Conservation (phyloP, 148 eudicot genomes). For the Polygonum aviculare region DNA sequence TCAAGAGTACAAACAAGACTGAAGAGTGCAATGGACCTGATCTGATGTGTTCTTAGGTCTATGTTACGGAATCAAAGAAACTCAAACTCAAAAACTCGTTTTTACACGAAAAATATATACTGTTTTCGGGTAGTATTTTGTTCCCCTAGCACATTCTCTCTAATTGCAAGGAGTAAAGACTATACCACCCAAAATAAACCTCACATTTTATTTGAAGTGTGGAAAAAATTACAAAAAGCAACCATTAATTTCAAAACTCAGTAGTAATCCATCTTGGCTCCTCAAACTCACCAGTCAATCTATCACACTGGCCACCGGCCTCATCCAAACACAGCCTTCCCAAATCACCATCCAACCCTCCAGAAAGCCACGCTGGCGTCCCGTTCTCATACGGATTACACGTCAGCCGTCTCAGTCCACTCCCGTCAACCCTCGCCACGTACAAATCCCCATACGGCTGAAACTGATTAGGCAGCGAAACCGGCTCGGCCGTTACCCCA, state of each 20-base stretch:
- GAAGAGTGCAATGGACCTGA: no score
- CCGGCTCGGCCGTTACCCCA: conserved; percentile 70
- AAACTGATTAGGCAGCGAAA: conserved; percentile 68
- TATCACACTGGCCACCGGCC: conserved; percentile 22
- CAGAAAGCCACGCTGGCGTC: conserved; percentile 66
- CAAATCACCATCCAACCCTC: conserved; percentile 12
- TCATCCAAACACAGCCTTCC: conserved; percentile 15
- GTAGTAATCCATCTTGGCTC: conserved; percentile 69
- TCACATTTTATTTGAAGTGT: no score
- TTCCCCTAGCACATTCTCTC: no score
- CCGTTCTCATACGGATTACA: conserved; percentile 74
- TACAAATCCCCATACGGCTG: conserved; percentile 81
- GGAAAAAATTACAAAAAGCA: not conserved
- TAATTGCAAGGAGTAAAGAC: no score
- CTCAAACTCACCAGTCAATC: conserved; percentile 47
- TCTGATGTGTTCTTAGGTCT: no score
- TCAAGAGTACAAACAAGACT: no score
- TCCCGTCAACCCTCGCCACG: conserved; percentile 57
- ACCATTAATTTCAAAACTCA: conserved; percentile 9
- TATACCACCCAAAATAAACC: no score
- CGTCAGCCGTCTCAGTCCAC: conserved; percentile 52
- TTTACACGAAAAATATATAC: no score
- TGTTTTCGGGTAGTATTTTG: no score
- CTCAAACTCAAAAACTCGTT: no score
- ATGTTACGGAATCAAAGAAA: no score